phyloP scores from a whole-genome alignment of 768 basidiomycete genomes.

The Termitomyces titanicus region DNA sequence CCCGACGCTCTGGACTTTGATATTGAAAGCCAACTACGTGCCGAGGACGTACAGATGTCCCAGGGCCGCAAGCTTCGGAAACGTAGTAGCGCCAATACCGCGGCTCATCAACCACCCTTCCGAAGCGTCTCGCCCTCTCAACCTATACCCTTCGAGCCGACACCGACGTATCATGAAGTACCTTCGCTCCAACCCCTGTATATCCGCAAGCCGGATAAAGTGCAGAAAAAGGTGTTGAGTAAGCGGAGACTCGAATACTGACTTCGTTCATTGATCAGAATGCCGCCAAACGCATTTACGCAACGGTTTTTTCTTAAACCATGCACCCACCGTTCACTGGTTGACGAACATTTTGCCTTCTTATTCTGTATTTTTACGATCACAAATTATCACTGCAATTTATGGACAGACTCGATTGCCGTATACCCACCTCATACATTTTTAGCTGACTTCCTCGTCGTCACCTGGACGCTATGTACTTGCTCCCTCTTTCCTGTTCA shows the following conservation, averaged over 20 bases:
- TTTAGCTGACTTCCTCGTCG: background rate
- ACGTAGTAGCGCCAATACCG: slow-evolving; percentile 14
- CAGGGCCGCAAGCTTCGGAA: slow-evolving; percentile 26
- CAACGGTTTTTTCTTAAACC: background rate
- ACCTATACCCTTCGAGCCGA: slow-evolving; percentile 12
- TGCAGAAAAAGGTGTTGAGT: slow-evolving; percentile 36
- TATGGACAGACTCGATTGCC: slow-evolving; percentile 13
- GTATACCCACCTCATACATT: slow-evolving; percentile 12
- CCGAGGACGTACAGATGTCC: slow-evolving; percentile 18
- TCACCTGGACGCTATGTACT: slow-evolving; percentile 10
- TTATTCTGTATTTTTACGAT: slow-evolving; percentile 11
- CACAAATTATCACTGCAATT: slow-evolving; percentile 1
- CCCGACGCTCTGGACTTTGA: slow-evolving; percentile 3
- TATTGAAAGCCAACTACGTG: slow-evolving; percentile 10
- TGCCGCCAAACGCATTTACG: background rate
- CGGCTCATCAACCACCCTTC: slow-evolving; percentile 14
- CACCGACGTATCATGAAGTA: slow-evolving; percentile 13
- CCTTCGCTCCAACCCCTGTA: slow-evolving; percentile 10
- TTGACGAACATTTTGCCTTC: slow-evolving; percentile 4
- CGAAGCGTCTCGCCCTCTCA: background rate
- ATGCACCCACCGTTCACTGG: slow-evolving; percentile 1
- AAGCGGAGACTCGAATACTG: slow-evolving; percentile 37
- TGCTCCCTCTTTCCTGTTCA: background rate
- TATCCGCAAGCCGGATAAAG: slow-evolving; percentile 23
- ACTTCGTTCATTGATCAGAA: slow-evolving; percentile 17